Evolutionary conservation across 495 filamentous ascomycete species (phyloP), one percentile per base, ranked within the genome.

Genomic region (Penicillium pulvis): DNA sequence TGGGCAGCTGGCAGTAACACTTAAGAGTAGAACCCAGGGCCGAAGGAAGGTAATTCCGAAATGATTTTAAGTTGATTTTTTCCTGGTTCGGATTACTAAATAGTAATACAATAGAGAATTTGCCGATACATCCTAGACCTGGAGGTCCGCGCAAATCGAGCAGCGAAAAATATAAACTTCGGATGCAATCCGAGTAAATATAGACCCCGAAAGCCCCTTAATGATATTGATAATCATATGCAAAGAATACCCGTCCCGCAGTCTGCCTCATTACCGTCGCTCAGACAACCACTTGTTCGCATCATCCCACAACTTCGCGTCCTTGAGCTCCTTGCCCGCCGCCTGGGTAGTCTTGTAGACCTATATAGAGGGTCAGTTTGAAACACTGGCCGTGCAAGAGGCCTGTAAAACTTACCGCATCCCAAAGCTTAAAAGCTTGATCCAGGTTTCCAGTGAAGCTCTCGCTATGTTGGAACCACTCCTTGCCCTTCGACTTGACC

Each of bases 381-480:
- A 17, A 16, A 24, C n/a, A 14, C n/a, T 24, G 10, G 14, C 35
- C 19, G 14, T 24, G 11, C 14, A 47, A 17, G 53, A 23, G 26
- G 19, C n/a, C 16, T 45, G 16, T 16, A 47, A 44, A 19, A 80
- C 84, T 69, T 66, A 96, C 82, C 30, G 91, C 89, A 74, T 90
- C 86, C 80, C 92, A 95, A 53, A 97, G 84, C 52, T 84, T 81
- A 75, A 90, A 97, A 30, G 89, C 90, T 51, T 87, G 84, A 24
- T 90, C 81, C 51, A 97, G 68, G 72, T 97, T 95, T 23, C 84
- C 86, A 16, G 77, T 74, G 66, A 97, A 90, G 62, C 90, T 84
- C 20, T 86, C 80, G 35, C 87, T 88, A 64, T 90, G 87, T 16
- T 89, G 89, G 64, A 97, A 93, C 73, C 83, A 90, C 3, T 73